phyloP scores from a whole-genome alignment of 2,329 filamentous ascomycete species.

The Emergomyces africanus region DNA sequence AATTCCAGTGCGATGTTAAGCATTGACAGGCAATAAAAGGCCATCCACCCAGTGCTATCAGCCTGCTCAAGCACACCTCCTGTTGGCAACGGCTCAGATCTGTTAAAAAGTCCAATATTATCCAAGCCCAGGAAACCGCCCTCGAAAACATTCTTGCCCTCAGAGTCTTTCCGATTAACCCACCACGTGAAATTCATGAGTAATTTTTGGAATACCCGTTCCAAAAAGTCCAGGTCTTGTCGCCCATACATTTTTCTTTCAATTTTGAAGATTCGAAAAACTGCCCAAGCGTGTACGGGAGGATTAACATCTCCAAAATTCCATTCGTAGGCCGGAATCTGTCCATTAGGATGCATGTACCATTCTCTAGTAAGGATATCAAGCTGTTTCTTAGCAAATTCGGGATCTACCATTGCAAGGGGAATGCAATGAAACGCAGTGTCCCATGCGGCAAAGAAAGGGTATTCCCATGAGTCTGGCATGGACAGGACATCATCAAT shows the following conservation, averaged over 20 bases:
- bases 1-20: constrained; percentile 91
- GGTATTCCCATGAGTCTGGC: constrained; percentile 98
- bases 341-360: constrained; percentile 98
- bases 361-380: constrained; percentile 93
- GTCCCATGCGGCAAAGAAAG: constrained; percentile 96
- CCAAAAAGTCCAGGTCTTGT: constrained; percentile 88
- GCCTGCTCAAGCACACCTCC: constrained; percentile 91
- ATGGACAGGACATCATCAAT: constrained; percentile 93
- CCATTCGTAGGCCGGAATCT: constrained; percentile 90
- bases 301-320: constrained; percentile 97
- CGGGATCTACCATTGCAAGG: constrained; percentile 91
- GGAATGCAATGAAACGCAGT: constrained; percentile 95
- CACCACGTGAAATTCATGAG: constrained; percentile 98
- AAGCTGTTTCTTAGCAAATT: constrained; percentile 96
- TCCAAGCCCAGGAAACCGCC: constrained; percentile 90
- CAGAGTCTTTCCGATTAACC: constrained; percentile 91
- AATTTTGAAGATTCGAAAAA: constrained; percentile 94
- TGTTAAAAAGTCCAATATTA: constrained; percentile 96
- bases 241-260: constrained; percentile 94
- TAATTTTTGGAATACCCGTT: constrained; percentile 92
- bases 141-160: constrained; percentile 96
- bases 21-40: constrained; percentile 93
- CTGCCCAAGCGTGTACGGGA: constrained; percentile 90
- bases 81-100: constrained; percentile 86
- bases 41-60: constrained; percentile 98